These are phyloP conservation scores for Primulina huaijiensis DNA, from an alignment of 257 asterid species.

Conservation along the genomic window DNA sequence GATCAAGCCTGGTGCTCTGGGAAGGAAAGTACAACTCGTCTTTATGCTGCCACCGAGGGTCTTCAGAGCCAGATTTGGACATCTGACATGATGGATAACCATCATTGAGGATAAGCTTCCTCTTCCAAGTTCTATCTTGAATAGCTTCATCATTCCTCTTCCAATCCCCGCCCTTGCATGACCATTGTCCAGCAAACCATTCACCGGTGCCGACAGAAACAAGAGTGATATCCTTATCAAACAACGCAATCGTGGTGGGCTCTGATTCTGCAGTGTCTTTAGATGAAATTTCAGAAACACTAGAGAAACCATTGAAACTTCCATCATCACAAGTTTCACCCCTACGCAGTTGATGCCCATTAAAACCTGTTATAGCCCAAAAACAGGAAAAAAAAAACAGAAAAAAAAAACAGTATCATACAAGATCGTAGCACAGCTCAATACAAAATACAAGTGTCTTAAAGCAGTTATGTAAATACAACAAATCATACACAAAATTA, in stretches of 20 bases:
- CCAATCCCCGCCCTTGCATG: slow-evolving; percentile 97
- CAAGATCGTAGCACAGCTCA: neutral
- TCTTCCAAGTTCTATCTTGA: slow-evolving; percentile 67
- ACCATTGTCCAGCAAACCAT: slow-evolving; percentile 72
- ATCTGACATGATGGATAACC: slow-evolving; percentile 87
- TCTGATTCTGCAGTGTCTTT: slow-evolving; percentile 47
- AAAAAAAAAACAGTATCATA: slow-evolving; percentile 15
- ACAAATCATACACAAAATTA: neutral
- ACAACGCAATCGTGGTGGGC: slow-evolving; percentile 25
- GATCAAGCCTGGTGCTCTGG: slow-evolving; percentile 74
- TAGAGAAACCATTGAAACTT: slow-evolving; percentile 25
- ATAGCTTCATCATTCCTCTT: slow-evolving; percentile 74
- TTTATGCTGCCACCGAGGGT: slow-evolving; percentile 78
- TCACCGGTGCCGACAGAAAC: slow-evolving; percentile 40
- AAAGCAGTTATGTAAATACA: neutral
- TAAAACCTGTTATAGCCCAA: slow-evolving; percentile 42
- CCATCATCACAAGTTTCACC: slow-evolving; percentile 43
- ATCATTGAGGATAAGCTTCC: slow-evolving; percentile 79
- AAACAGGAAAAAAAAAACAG: slow-evolving; percentile 20
- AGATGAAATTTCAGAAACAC: slow-evolving; percentile 36
- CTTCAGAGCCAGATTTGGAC: slow-evolving; percentile 82
- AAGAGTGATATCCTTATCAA: slow-evolving; percentile 49
- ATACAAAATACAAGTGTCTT: too few relatives aligned
- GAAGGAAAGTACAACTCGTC: slow-evolving; percentile 77
- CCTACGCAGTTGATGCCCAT: slow-evolving; percentile 34